Conservation (phyloP, 1,139 yeast species). For the Eremothecium gossypii region DNA sequence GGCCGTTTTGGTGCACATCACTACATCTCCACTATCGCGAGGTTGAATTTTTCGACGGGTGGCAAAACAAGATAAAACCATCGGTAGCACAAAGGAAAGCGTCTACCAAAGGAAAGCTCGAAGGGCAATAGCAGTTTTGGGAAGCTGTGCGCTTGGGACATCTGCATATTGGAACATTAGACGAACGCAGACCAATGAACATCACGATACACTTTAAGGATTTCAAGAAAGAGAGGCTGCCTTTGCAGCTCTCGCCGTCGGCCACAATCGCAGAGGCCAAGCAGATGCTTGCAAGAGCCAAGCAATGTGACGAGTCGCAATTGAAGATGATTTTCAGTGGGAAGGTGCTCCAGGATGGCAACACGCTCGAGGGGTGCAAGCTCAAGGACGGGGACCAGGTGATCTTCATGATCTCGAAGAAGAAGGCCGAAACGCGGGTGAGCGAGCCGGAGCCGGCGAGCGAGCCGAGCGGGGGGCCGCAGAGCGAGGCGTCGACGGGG, state of each 20-base stretch:
- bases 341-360: slow-evolving; percentile 78
- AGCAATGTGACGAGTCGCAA: slow-evolving; percentile 63
- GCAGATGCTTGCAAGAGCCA: slow-evolving; percentile 58
- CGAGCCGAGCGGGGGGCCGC: slow-evolving; percentile 28
- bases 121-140: no score
- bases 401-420: slow-evolving; percentile 73
- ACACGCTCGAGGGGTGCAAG: slow-evolving; percentile 60
- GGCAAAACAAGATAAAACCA: slow-evolving; percentile 2
- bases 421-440: slow-evolving; percentile 21
- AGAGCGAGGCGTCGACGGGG: slow-evolving; percentile 19
- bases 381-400: slow-evolving; percentile 86
- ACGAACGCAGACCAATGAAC: slow-evolving; percentile 6
- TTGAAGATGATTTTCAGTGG: slow-evolving; percentile 86
- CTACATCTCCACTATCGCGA: slow-evolving; percentile 1
- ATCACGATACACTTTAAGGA: slow-evolving; percentile 87
- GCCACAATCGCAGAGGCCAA: slow-evolving; percentile 67
- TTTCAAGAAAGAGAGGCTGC: slow-evolving; percentile 82
- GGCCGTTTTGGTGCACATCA: background rate
- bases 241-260: slow-evolving; percentile 62
- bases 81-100: background rate
- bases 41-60: slow-evolving; percentile 2
- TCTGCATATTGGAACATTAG: no score
- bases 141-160: no score
- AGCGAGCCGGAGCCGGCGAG: slow-evolving; percentile 14
- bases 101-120: no score